Evolutionary conservation across 768 basidiomycete genomes (phyloP).

Genomic region (Chiua virens): DNA sequence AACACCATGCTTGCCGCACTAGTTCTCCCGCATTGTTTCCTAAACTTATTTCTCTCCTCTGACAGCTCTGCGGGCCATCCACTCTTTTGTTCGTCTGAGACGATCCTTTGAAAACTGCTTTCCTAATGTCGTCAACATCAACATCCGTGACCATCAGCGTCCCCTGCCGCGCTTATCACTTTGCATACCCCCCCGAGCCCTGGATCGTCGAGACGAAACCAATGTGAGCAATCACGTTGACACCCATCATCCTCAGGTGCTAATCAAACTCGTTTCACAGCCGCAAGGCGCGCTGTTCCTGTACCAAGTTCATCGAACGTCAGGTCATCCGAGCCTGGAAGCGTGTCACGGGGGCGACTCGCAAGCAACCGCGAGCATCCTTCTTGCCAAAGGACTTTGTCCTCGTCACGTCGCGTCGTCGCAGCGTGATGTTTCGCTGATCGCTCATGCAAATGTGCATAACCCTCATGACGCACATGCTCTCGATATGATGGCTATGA

Average conservation of each 20-base stretch:
- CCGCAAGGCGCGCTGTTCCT: slow-evolving; percentile 29
- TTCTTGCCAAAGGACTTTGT: slow-evolving; percentile 61
- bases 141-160: slow-evolving; percentile 2
- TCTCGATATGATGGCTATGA: not conserved
- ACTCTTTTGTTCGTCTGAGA: slow-evolving; percentile 29
- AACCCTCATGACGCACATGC: slow-evolving; percentile 14
- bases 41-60: slow-evolving; percentile 12
- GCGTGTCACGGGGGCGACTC: slow-evolving; percentile 51
- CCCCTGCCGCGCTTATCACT: slow-evolving; percentile 14
- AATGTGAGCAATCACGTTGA: slow-evolving; percentile 13
- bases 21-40: not conserved
- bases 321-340: slow-evolving; percentile 64
- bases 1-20: not conserved
- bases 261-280: slow-evolving; percentile 9
- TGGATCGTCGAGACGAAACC: slow-evolving; percentile 28
- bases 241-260: not conserved
- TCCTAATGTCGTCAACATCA: slow-evolving; percentile 6
- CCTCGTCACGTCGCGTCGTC: slow-evolving; percentile 55
- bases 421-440: slow-evolving; percentile 46
- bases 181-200: slow-evolving; percentile 17
- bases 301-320: slow-evolving; percentile 53
- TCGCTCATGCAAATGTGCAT: not conserved
- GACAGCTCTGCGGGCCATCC: slow-evolving; percentile 22
- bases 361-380: slow-evolving; percentile 52
- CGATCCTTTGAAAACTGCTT: slow-evolving; percentile 8